Base-by-base conservation (phyloP, 257 asterid species). In the Catharanthus roseus region DNA sequence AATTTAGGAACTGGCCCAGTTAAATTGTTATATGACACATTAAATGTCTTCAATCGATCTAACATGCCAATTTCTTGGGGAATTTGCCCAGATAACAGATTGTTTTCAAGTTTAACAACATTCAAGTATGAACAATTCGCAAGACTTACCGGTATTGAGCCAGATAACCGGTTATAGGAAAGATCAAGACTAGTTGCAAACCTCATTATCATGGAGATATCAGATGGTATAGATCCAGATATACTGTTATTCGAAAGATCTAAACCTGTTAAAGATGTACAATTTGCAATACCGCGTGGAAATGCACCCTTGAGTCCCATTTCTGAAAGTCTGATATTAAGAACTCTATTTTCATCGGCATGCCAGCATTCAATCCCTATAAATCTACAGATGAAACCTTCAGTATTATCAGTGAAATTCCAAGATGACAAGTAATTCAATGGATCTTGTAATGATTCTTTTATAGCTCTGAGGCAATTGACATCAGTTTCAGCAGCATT, bases 361-460 rank as follows among this genome's bases (percentile, higher is more conserved):
- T 92, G 97, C 98, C 97, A 90, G 76, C 98, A 90, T 0, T 86
- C 88, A 29, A 92, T 55, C 70, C 97, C 97, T 11, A 78, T n/a
- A 58, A 90, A 92, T 41, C 63, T 77, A 81, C 98, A 90, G 74
- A 92, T 90, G 38, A 68, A 81, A 49, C 89, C 90, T 72, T 84
- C 83, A 2, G 90, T 77, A n/a, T 8, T 34, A 67, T 90, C 87
- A 21, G 72, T 57, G 50, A 92, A 92, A 44, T 74, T 78, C 98
- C 98, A 92, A 6, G 74, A 13, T 29, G 36, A 29, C 58, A 92
- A 78, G 73, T 31, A 47, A 74, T 77, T 74, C 19, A 51, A 61
- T 1, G 96, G 98, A 78, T 92, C 98, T 65, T 75, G 61, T 28
- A 92, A 72, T 28, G 95, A 78, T 1, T 2, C 12, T 74, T 60